Base-by-base conservation (phyloP, 2,329 filamentous ascomycete species). In the Cladosporium colombiae region DNA sequence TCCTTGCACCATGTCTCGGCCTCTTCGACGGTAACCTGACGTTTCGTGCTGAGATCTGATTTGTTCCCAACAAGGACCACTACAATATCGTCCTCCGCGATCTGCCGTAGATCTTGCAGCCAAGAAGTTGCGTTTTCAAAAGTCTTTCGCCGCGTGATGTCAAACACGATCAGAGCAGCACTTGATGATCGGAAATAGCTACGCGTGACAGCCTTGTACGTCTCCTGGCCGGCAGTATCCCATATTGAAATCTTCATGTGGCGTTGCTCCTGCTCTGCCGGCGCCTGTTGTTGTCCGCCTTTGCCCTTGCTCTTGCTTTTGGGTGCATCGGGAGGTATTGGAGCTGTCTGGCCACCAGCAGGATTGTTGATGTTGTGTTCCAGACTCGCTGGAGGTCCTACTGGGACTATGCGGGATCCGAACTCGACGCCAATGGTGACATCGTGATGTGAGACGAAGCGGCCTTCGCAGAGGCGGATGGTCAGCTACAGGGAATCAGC, bases 361-460 rank as follows among this genome's bases (percentile, higher is more conserved):
- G 82, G 81, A 72, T 85, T 84, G 71, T 84, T 84, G 76, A 86
- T 83, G 58, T 78, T 80, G 66, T 88, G 79, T 62, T 83, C 79
- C 70, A 86, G 82, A 31, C 86, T 88, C 31, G 92, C 89, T 3
- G 92, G 92, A 31, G 92, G 92, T 0, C 93, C 93, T 71, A 97
- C 93, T 65, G 93, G 91, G 64, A 97, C 91, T 76, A 97, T 94
- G 74, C 93, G 89, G 60, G 91, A 96, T 74, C 94, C 94, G 78
- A 97, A 97, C 78, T 98, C 94, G 69, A 97, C 93, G 71, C 93
- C 93, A 76, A 97, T 97, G 70, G 94, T 98, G 71, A 97, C 94
- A 84, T 97, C 93, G 85, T 97, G 94, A 77, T 95, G 91, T 64
- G 91, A 87, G 64, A 91, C 92, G 84, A 98, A 97, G 78, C 94